phyloP scores from a whole-genome alignment of 116 monocot genomes.

The Thalassia testudinum region DNA sequence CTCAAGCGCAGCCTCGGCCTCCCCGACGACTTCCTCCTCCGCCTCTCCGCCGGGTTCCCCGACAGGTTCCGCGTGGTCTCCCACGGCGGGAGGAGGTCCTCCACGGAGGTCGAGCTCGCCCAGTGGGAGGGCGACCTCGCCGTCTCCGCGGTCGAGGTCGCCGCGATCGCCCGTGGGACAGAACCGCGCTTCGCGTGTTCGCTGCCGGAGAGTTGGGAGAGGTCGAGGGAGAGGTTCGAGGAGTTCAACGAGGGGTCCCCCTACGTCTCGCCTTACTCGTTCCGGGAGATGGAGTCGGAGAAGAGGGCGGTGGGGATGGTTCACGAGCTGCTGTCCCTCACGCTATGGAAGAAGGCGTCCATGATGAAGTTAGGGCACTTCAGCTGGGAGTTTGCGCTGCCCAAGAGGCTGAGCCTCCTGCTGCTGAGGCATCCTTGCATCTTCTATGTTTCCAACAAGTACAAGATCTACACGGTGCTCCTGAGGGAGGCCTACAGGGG shows the following conservation, averaged over 20 bases:
- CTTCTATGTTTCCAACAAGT: slow-evolving; percentile 85
- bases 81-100: slow-evolving; percentile 21
- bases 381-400: slow-evolving; percentile 62
- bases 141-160: slow-evolving; percentile 35
- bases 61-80: slow-evolving; percentile 49
- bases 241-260: slow-evolving; percentile 48
- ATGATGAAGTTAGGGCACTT: slow-evolving; percentile 73
- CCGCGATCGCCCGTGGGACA: slow-evolving; percentile 5
- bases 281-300: slow-evolving; percentile 41
- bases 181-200: slow-evolving; percentile 37
- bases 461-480: slow-evolving; percentile 74
- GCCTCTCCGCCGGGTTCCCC: slow-evolving; percentile 30
- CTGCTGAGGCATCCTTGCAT: slow-evolving; percentile 68
- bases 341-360: slow-evolving; percentile 79
- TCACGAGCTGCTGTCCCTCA: slow-evolving; percentile 75
- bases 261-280: slow-evolving; percentile 53
- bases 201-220: slow-evolving; percentile 52
- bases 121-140: slow-evolving; percentile 46
- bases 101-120: slow-evolving; percentile 67
- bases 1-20: slow-evolving; percentile 61
- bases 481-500: slow-evolving; percentile 73
- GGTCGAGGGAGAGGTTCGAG: slow-evolving; percentile 30
- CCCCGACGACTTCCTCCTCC: slow-evolving; percentile 61
- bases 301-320: slow-evolving; percentile 50
- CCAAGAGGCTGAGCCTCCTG: slow-evolving; percentile 33